Percentiles rank a stretch among this genome's conserved stretches.
phyloP scores from a whole-genome alignment of 805 yeast species.

The Saccharomycopsis selenospora region DNA sequence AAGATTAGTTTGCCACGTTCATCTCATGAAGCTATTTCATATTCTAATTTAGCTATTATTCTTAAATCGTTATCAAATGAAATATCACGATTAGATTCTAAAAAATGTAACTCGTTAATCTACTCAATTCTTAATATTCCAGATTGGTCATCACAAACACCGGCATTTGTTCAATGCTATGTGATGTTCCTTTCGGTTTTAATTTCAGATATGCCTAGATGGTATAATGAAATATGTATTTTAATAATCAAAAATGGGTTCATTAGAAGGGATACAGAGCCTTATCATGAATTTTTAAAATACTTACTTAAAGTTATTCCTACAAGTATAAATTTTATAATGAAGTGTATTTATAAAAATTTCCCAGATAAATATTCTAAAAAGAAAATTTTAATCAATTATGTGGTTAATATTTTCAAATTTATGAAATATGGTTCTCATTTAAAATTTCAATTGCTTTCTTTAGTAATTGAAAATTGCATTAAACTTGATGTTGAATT shows the following conservation, averaged over 20 bases:
- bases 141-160: constrained; percentile 50
- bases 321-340: constrained; percentile 64
- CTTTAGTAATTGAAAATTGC: constrained; percentile 65
- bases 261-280: constrained; percentile 27
- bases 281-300: constrained; percentile 60
- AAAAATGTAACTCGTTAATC: constrained; percentile 45
- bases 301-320: constrained; percentile 71
- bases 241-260: constrained; percentile 49
- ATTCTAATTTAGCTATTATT: constrained; percentile 45
- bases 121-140: constrained; percentile 51
- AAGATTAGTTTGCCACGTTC: constrained; percentile 48
- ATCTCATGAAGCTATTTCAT: constrained; percentile 48
- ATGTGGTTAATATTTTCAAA: constrained; percentile 54
- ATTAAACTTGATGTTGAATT: constrained; percentile 88
- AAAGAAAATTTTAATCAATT: constrained; percentile 47
- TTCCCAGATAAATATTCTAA: constrained; percentile 79
- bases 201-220: constrained; percentile 80
- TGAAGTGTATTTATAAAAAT: constrained; percentile 44
- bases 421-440: constrained; percentile 69
- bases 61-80: constrained; percentile 55
- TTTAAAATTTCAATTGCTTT: constrained; percentile 70
- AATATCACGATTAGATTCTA: constrained; percentile 51
- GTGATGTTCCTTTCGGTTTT: constrained; percentile 68
- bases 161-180: constrained; percentile 44
- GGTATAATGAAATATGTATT: constrained; percentile 78